phyloP scores from a whole-genome alignment of 768 basidiomycete genomes.

The Termitomyces sp. region DNA sequence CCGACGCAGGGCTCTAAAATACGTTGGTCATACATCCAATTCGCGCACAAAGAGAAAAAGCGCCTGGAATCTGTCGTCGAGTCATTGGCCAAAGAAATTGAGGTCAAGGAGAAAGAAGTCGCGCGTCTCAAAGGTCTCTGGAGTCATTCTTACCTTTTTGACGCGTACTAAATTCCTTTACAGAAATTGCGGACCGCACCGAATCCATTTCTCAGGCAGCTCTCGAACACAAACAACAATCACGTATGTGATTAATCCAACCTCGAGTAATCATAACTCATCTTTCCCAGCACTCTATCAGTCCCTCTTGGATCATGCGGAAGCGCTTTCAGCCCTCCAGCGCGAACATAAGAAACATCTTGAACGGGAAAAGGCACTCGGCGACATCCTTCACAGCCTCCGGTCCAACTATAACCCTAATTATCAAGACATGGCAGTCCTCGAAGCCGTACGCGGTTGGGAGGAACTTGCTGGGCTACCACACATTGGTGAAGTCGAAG shows the following conservation, averaged over 20 bases:
- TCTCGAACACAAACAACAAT: slow-evolving; percentile 79
- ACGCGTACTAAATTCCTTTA: not conserved
- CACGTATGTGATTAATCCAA: slow-evolving; percentile 48
- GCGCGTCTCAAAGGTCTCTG: slow-evolving; percentile 60
- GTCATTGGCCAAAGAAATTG: slow-evolving; percentile 53
- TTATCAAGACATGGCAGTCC: slow-evolving; percentile 98
- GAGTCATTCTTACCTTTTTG: not conserved
- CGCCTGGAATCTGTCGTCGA: slow-evolving; percentile 64
- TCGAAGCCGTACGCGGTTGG: slow-evolving; percentile 95
- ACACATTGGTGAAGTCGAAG: slow-evolving; percentile 64
- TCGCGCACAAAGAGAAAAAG: slow-evolving; percentile 85
- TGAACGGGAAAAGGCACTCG: slow-evolving; percentile 71
- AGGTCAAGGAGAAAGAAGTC: slow-evolving; percentile 62
- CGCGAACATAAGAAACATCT: slow-evolving; percentile 66
- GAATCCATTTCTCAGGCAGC: slow-evolving; percentile 77
- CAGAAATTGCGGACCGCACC: slow-evolving; percentile 73
- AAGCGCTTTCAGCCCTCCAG: slow-evolving; percentile 72
- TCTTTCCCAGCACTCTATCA: slow-evolving; percentile 63
- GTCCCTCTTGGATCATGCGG: slow-evolving; percentile 65
- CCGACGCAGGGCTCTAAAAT: slow-evolving; percentile 78
- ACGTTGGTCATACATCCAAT: slow-evolving; percentile 79
- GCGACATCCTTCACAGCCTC: slow-evolving; percentile 76
- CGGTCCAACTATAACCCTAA: slow-evolving; percentile 93
- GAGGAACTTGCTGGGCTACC: slow-evolving; percentile 67
- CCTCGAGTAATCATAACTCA: not conserved